Evolutionary conservation across 23 red algal species (phyloP).

Genomic region (Gracilariopsis chorda): DNA sequence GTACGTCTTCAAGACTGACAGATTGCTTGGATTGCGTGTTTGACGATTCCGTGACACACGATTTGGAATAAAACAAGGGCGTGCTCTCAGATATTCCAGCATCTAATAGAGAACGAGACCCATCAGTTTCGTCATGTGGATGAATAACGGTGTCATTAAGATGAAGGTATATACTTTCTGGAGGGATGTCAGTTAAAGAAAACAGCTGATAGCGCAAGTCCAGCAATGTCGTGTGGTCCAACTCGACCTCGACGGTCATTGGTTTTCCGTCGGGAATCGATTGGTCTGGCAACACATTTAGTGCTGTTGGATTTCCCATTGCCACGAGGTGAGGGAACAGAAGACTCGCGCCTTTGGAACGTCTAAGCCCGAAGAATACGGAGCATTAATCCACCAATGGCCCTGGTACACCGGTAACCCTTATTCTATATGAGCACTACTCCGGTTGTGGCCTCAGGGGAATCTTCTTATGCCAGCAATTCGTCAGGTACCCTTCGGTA

Average conservation of each 20-base stretch:
- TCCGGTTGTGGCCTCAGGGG: too few relatives aligned
- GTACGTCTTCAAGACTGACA: not conserved
- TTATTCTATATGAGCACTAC: too few relatives aligned
- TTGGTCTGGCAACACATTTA: not conserved
- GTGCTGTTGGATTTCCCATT: not conserved
- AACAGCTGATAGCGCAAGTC: slow-evolving; percentile 49
- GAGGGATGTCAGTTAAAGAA: slow-evolving; percentile 59
- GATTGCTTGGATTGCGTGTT: not conserved
- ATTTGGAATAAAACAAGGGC: not conserved
- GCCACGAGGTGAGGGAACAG: too few relatives aligned
- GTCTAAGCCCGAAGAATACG: too few relatives aligned
- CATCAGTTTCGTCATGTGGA: slow-evolving; percentile 2
- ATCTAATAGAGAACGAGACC: not conserved
- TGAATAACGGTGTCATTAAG: not conserved
- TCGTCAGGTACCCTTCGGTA: too few relatives aligned
- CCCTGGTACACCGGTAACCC: too few relatives aligned
- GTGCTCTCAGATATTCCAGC: not conserved
- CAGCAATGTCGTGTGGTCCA: not conserved
- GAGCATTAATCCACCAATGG: too few relatives aligned
- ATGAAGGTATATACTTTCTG: slow-evolving; percentile 13
- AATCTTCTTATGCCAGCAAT: too few relatives aligned
- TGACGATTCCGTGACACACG: not conserved
- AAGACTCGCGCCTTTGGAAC: too few relatives aligned
- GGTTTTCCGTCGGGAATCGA: not conserved
- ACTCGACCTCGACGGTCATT: not conserved